Conservation (phyloP, 2,329 filamentous ascomycete species). For the Lachnellula occidentalis region DNA sequence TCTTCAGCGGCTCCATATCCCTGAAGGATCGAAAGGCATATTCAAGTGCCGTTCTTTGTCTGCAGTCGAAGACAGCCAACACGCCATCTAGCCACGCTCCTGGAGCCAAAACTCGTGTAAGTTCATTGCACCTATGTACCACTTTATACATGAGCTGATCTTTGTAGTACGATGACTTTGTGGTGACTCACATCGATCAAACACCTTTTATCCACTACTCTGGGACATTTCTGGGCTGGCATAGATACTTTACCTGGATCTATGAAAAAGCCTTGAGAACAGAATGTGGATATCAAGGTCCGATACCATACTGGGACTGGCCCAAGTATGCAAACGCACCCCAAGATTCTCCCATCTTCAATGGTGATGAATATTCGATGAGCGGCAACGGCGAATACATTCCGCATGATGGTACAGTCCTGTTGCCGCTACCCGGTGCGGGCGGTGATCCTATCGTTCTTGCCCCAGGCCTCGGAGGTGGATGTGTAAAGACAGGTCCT, state of each 20-base stretch:
- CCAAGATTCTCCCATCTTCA: conserved; percentile 46
- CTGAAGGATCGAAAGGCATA: conserved; percentile 18
- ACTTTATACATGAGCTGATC: neutral
- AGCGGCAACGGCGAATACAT: conserved; percentile 40
- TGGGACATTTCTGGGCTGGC: conserved; percentile 35
- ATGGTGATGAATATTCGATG: conserved; percentile 40
- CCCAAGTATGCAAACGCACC: conserved; percentile 36
- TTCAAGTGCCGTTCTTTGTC: conserved; percentile 33
- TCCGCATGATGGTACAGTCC: conserved; percentile 20
- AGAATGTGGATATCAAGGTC: conserved; percentile 38
- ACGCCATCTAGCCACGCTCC: conserved; percentile 24
- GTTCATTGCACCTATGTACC: neutral
- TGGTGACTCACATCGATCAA: conserved; percentile 31
- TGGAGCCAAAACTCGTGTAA: conserved; percentile 29
- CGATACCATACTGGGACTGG: conserved; percentile 38
- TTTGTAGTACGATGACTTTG: conserved; percentile 32
- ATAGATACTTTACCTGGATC: conserved; percentile 35
- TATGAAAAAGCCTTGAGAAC: conserved; percentile 37
- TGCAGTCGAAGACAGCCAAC: conserved; percentile 25
- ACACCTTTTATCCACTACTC: conserved; percentile 19
- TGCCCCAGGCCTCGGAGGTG: conserved; percentile 48
- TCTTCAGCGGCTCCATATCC: neutral
- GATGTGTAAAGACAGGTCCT: conserved; percentile 45
- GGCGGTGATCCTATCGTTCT: conserved; percentile 9
- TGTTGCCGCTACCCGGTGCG: conserved; percentile 3